phyloP scores from a whole-genome alignment of 768 basidiomycete genomes.

The Tylopilus rubrobrunneus region DNA sequence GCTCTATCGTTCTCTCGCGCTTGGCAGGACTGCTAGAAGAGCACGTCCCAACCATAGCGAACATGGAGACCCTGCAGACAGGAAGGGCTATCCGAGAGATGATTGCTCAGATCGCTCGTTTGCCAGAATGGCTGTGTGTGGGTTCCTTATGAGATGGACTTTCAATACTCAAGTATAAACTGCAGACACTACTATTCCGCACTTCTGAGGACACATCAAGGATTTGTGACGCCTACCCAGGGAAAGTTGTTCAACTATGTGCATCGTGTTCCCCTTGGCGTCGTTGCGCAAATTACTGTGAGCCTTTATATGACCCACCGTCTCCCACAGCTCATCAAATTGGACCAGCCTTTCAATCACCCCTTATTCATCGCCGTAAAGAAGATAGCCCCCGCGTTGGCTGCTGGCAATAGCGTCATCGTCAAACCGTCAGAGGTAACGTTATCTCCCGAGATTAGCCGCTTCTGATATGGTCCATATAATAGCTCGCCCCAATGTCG shows the following conservation, averaged over 20 bases:
- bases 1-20: slow-evolving; percentile 61
- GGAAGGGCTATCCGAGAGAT: slow-evolving; percentile 83
- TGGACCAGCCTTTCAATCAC: slow-evolving; percentile 76
- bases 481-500: slow-evolving; percentile 70
- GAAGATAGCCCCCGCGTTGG: slow-evolving; percentile 82
- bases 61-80: slow-evolving; percentile 70
- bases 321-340: not conserved
- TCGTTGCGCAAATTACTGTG: slow-evolving; percentile 87
- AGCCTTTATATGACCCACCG: slow-evolving; percentile 12
- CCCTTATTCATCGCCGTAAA: slow-evolving; percentile 86
- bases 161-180: slow-evolving; percentile 1
- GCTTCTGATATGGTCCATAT: not conserved
- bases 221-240: slow-evolving; percentile 71
- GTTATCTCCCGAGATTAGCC: not conserved
- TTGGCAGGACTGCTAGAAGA: slow-evolving; percentile 62
- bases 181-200: slow-evolving; percentile 75
- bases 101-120: slow-evolving; percentile 68
- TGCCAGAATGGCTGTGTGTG: slow-evolving; percentile 85
- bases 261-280: slow-evolving; percentile 74
- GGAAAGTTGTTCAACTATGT: slow-evolving; percentile 79
- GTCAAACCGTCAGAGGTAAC: slow-evolving; percentile 77
- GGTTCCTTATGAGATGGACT: not conserved
- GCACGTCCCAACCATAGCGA: slow-evolving; percentile 54
- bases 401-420: slow-evolving; percentile 80
- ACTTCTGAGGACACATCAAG: slow-evolving; percentile 64